phyloP scores from a whole-genome alignment of 495 filamentous ascomycete species.

The Rhypophila decipiens region DNA sequence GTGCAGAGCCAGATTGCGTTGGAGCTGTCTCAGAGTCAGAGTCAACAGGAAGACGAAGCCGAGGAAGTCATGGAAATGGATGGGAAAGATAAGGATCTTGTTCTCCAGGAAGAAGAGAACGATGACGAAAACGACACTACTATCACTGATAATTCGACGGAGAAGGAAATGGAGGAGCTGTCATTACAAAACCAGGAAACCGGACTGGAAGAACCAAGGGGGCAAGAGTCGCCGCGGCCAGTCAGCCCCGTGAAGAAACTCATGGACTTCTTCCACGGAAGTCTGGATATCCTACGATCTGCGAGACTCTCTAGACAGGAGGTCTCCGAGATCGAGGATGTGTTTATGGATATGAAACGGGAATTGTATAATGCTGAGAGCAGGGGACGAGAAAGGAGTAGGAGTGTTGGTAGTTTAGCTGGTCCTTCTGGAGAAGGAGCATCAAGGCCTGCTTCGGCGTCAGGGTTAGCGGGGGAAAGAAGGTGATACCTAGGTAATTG shows the following conservation, averaged over 20 bases:
- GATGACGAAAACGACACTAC: too few relatives aligned
- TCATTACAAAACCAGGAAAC: background rate
- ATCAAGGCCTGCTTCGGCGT: too few relatives aligned
- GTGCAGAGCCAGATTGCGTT: constrained; percentile 24
- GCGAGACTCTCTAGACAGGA: constrained; percentile 45
- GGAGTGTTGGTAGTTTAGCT: background rate
- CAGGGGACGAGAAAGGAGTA: constrained; percentile 29
- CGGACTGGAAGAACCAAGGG: constrained; percentile 1
- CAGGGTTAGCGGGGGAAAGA: too few relatives aligned
- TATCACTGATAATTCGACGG: too few relatives aligned
- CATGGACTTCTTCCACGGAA: constrained; percentile 39
- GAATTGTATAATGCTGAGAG: constrained; percentile 56
- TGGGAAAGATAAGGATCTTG: background rate
- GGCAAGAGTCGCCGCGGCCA: constrained; percentile 5
- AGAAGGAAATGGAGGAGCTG: background rate
- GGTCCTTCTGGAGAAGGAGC: background rate
- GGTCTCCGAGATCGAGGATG: constrained; percentile 55
- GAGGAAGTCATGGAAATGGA: background rate
- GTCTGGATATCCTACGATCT: constrained; percentile 46
- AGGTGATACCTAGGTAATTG: too few relatives aligned
- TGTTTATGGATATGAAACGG: constrained; percentile 61
- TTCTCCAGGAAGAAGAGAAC: too few relatives aligned
- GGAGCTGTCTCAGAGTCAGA: constrained; percentile 15
- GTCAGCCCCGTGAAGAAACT: constrained; percentile 31
- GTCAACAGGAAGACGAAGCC: background rate